Percentiles rank a stretch among this genome's conserved stretches.
phyloP scores from a whole-genome alignment of 805 yeast genomes.

The Lipomyces japonicus region DNA sequence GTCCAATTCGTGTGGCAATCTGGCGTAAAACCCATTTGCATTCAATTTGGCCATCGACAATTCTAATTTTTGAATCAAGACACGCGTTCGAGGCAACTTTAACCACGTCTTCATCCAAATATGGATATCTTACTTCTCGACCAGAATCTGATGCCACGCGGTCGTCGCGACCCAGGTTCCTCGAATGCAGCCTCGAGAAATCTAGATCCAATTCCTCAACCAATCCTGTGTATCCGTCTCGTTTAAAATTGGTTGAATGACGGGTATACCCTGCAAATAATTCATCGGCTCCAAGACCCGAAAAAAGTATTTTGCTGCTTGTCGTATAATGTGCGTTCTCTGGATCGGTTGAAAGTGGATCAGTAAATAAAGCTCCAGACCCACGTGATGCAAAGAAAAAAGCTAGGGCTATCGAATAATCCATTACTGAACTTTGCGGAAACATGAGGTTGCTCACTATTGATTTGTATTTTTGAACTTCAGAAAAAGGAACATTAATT shows the following conservation, averaged over 20 bases:
- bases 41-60: constrained; percentile 37
- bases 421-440: constrained; percentile 92
- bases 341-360: constrained; percentile 11
- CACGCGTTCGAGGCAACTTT: constrained; percentile 34
- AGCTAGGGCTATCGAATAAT: constrained; percentile 89
- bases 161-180: constrained; percentile 91
- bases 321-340: constrained; percentile 43
- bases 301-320: constrained; percentile 64
- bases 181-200: constrained; percentile 63
- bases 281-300: constrained; percentile 98
- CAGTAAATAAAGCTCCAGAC: constrained; percentile 36
- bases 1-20: constrained; percentile 49
- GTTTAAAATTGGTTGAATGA: constrained; percentile 46
- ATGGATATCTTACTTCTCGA: constrained; percentile 54
- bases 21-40: constrained; percentile 57
- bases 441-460: constrained; percentile 64
- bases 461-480: constrained; percentile 50
- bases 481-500: constrained; percentile 67
- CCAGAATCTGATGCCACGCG: constrained; percentile 84
- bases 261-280: constrained; percentile 93
- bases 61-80: constrained; percentile 39
- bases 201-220: constrained; percentile 63
- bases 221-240: constrained; percentile 45
- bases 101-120: constrained; percentile 54
- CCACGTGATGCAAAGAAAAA: constrained; percentile 85